phyloP scores from a whole-genome alignment of 2,329 filamentous ascomycete genomes.

The Neobulgaria alba region DNA sequence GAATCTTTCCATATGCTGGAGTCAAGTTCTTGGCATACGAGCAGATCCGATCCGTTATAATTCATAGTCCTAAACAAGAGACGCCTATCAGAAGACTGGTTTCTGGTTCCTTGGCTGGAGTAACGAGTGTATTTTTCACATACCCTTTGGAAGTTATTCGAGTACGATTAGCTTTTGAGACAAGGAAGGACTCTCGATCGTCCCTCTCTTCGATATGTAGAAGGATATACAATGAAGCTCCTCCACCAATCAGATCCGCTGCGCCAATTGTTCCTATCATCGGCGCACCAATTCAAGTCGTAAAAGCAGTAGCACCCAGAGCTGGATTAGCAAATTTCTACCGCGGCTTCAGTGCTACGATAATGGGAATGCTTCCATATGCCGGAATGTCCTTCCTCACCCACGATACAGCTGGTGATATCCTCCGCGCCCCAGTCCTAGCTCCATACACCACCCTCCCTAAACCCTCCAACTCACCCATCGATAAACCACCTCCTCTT shows the following conservation, averaged over 20 bases:
- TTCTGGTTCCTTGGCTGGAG: conserved; percentile 68
- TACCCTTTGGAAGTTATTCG: conserved; percentile 91
- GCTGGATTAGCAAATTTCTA: conserved; percentile 85
- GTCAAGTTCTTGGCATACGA: conserved; percentile 99
- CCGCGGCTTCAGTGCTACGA: conserved; percentile 80
- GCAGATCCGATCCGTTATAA: conserved; percentile 76
- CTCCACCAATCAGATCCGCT: conserved; percentile 29
- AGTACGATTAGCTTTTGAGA: conserved; percentile 91
- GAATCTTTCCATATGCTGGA: conserved; percentile 94
- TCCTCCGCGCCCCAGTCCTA: conserved; percentile 62
- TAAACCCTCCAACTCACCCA: conserved; percentile 42
- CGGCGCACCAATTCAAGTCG: conserved; percentile 10
- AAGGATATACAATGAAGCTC: conserved; percentile 77
- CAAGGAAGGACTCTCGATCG: conserved; percentile 61
- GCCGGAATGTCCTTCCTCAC: conserved; percentile 93
- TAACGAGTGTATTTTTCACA: conserved; percentile 90
- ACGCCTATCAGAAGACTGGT: conserved; percentile 69
- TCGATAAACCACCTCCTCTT: conserved; percentile 61
- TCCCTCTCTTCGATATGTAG: conserved; percentile 69
- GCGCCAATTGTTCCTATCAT: conserved; percentile 31
- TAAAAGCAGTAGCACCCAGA: conserved; percentile 39
- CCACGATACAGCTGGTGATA: conserved; percentile 81
- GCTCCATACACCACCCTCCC: conserved; percentile 69
- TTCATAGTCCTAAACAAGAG: conserved; percentile 63
- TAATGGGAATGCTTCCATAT: conserved; percentile 94